Evolutionary conservation across 106 monocot genomes (phyloP).

Genomic region (Narthecium ossifragum): DNA sequence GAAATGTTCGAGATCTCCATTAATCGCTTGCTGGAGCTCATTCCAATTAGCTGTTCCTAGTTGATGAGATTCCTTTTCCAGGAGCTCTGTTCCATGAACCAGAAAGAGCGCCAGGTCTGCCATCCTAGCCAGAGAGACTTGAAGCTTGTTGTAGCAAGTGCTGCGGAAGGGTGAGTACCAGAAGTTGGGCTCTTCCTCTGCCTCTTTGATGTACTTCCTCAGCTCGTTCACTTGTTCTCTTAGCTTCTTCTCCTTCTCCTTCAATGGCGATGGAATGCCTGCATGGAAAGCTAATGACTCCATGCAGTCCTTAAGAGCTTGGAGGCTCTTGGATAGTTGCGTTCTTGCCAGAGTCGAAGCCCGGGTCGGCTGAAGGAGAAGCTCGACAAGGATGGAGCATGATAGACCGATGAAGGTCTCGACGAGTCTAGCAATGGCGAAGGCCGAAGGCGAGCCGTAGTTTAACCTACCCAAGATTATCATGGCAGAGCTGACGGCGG

Average conservation of each 20-base stretch:
- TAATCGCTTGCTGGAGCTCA: constrained; percentile 8
- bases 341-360: constrained; percentile 44
- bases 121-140: constrained; percentile 31
- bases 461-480: constrained; percentile 53
- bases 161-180: constrained; percentile 58
- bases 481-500: constrained; percentile 34
- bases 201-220: constrained; percentile 28
- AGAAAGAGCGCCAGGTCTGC: constrained; percentile 36
- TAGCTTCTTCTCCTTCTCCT: constrained; percentile 27
- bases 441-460: constrained; percentile 33
- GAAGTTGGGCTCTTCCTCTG: constrained; percentile 50
- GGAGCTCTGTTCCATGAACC: constrained; percentile 7
- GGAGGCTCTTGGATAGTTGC: constrained; percentile 17
- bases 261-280: background rate
- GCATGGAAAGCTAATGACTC: background rate
- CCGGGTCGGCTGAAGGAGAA: constrained; percentile 46
- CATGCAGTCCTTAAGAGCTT: constrained; percentile 19
- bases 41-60: constrained; percentile 3
- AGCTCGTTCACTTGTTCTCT: constrained; percentile 19
- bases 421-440: constrained; percentile 40
- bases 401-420: constrained; percentile 63
- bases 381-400: constrained; percentile 41
- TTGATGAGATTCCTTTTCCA: constrained; percentile 3
- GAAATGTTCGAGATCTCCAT: constrained; percentile 24
- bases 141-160: constrained; percentile 37